Evolutionary conservation across 2,329 filamentous ascomycete species (phyloP).

Genomic region (Calonectria leucothoes): DNA sequence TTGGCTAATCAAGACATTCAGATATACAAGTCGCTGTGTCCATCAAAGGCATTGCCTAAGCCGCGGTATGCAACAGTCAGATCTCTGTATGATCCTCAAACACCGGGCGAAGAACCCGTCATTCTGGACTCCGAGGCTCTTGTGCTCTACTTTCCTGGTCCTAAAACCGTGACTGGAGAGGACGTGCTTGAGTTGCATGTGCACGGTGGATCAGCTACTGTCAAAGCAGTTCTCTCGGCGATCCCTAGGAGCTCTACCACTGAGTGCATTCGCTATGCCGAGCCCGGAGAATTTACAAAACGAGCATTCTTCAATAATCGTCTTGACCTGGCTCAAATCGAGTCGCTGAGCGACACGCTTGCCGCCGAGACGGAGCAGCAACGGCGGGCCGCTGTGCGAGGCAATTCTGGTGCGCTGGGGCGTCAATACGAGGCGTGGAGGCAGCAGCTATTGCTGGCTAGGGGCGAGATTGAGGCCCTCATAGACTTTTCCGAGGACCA

Average conservation of each 20-base stretch:
- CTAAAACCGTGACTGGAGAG: slow-evolving; percentile 89
- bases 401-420: slow-evolving; percentile 76
- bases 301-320: slow-evolving; percentile 90
- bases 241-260: slow-evolving; percentile 67
- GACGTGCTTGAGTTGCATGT: slow-evolving; percentile 93
- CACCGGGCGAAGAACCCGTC: slow-evolving; percentile 48
- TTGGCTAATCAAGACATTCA: slow-evolving; percentile 38
- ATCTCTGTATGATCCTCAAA: slow-evolving; percentile 71
- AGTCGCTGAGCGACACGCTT: slow-evolving; percentile 72
- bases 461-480: slow-evolving; percentile 92
- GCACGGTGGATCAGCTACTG: slow-evolving; percentile 91
- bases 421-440: slow-evolving; percentile 88
- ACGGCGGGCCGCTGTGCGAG: slow-evolving; percentile 84
- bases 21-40: slow-evolving; percentile 65
- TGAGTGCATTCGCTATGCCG: slow-evolving; percentile 80
- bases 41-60: slow-evolving; percentile 55
- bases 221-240: slow-evolving; percentile 85
- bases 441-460: slow-evolving; percentile 78
- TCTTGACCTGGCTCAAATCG: slow-evolving; percentile 87
- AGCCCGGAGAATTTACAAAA: slow-evolving; percentile 94
- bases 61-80: slow-evolving; percentile 76
- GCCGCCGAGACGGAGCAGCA: slow-evolving; percentile 90
- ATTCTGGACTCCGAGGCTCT: slow-evolving; percentile 84
- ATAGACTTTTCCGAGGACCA: slow-evolving; percentile 99
- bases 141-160: slow-evolving; percentile 83